These are phyloP conservation scores for Medicago lupulina DNA, from an alignment of 306 rosid genomes.

Conservation along the genomic window DNA sequence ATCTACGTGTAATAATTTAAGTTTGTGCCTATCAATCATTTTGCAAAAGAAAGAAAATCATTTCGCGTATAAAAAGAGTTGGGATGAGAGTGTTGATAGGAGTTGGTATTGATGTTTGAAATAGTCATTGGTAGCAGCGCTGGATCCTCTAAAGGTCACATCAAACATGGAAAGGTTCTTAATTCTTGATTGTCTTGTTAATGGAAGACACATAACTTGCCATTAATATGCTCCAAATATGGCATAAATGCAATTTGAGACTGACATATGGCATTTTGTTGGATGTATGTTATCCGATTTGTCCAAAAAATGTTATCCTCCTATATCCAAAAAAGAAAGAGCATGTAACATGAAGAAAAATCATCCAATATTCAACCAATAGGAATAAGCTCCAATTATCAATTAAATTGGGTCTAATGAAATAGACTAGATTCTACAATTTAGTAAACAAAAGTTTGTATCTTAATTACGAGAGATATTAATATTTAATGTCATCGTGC, in stretches of 20 bases:
- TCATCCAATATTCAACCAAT: no score
- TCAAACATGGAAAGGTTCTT: slow-evolving; percentile 55
- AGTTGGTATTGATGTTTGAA: slow-evolving; percentile 56
- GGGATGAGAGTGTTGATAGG: slow-evolving; percentile 21
- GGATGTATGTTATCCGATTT: neutral
- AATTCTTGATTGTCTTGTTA: slow-evolving; percentile 63
- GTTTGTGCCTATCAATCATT: slow-evolving; percentile 25
- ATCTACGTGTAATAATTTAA: slow-evolving; percentile 28
- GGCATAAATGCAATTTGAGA: slow-evolving; percentile 39
- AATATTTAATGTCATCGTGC: no score
- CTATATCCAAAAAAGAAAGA: slow-evolving; percentile 21
- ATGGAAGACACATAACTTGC: slow-evolving; percentile 55
- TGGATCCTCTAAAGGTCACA: slow-evolving; percentile 59
- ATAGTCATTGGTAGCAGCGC: slow-evolving; percentile 53
- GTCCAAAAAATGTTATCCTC: no score
- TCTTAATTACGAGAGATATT: no score
- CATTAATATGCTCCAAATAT: slow-evolving; percentile 49
- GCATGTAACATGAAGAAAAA: slow-evolving; percentile 17
- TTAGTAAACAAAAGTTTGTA: no score
- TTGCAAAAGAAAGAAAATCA: slow-evolving; percentile 2
- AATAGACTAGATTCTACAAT: no score
- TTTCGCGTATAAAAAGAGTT: neutral
- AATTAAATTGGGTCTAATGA: no score
- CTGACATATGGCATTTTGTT: slow-evolving; percentile 59
- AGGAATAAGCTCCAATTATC: no score